Conservation (phyloP, 441 rosid species). For the Gossypium laxum region DNA sequence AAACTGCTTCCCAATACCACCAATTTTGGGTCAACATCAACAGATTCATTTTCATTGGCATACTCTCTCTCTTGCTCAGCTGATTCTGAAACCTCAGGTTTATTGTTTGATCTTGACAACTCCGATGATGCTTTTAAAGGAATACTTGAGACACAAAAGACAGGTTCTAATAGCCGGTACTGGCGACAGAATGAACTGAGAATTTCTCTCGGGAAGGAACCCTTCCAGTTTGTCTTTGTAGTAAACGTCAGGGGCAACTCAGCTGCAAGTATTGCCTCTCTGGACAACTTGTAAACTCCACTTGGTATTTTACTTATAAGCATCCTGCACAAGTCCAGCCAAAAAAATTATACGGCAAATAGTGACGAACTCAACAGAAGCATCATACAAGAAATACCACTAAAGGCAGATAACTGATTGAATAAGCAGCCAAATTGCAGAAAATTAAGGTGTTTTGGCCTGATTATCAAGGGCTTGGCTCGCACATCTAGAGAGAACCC, state of each 20-base stretch:
- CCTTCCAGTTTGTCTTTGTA: slow-evolving; percentile 75
- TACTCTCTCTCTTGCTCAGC: slow-evolving; percentile 24
- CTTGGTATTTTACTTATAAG: slow-evolving; percentile 58
- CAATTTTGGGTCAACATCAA: slow-evolving; percentile 22
- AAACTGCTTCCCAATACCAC: slow-evolving; percentile 29
- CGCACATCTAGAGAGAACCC: background rate
- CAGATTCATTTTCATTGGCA: slow-evolving; percentile 26
- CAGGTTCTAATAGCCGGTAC: slow-evolving; percentile 74
- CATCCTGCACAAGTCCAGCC: slow-evolving; percentile 37
- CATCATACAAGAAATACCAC: background rate
- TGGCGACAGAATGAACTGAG: slow-evolving; percentile 70
- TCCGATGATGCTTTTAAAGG: slow-evolving; percentile 39
- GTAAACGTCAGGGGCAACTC: slow-evolving; percentile 62
- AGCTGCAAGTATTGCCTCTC: slow-evolving; percentile 61
- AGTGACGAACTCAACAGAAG: background rate
- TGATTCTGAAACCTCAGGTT: slow-evolving; percentile 35
- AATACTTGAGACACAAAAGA: slow-evolving; percentile 29
- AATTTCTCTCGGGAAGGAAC: slow-evolving; percentile 70
- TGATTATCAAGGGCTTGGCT: background rate
- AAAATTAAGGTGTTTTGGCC: background rate
- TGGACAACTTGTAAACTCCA: slow-evolving; percentile 72
- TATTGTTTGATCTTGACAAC: slow-evolving; percentile 41
- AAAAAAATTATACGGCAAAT: slow-evolving; percentile 10
- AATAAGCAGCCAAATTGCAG: background rate
- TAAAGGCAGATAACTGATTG: background rate